These are phyloP conservation scores for Maudiozyma saulgeensis DNA, from an alignment of 805 yeast species.

Conservation along the genomic window DNA sequence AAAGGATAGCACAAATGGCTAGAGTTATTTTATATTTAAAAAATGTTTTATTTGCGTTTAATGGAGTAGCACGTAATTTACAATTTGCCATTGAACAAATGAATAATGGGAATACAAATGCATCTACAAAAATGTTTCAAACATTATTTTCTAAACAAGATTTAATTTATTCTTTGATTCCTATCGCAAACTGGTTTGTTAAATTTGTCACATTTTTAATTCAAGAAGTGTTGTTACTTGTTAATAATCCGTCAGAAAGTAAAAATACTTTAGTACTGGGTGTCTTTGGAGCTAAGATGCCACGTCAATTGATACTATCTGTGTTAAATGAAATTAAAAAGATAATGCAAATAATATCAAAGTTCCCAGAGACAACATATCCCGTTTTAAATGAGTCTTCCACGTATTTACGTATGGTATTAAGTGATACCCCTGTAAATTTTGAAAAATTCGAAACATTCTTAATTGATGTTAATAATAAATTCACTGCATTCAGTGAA, in stretches of 20 bases:
- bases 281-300: conserved; percentile 56
- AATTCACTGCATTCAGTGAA: conserved; percentile 24
- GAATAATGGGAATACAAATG: conserved; percentile 22
- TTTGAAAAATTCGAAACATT: conserved; percentile 51
- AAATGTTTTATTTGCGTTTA: conserved; percentile 28
- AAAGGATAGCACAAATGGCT: conserved; percentile 25
- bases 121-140: conserved; percentile 30
- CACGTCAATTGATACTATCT: conserved; percentile 56
- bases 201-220: conserved; percentile 64
- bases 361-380: conserved; percentile 44
- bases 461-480: conserved; percentile 44
- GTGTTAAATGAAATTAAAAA: conserved; percentile 59
- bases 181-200: conserved; percentile 77
- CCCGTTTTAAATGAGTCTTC: conserved; percentile 30
- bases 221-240: conserved; percentile 57
- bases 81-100: conserved; percentile 31
- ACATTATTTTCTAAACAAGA: conserved; percentile 55
- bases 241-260: conserved; percentile 15
- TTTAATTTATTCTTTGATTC: conserved; percentile 54
- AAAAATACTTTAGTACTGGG: conserved; percentile 43
- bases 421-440: conserved; percentile 42
- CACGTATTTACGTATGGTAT: conserved; percentile 21
- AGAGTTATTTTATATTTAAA: conserved; percentile 24
- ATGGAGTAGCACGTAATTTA: conserved; percentile 28
- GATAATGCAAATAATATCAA: conserved; percentile 45